A percentile compares a stretch with the other conserved stretches of the same genome.
Evolutionary conservation across 768 basidiomycete genomes (phyloP).

Genomic region (Russula emetica): DNA sequence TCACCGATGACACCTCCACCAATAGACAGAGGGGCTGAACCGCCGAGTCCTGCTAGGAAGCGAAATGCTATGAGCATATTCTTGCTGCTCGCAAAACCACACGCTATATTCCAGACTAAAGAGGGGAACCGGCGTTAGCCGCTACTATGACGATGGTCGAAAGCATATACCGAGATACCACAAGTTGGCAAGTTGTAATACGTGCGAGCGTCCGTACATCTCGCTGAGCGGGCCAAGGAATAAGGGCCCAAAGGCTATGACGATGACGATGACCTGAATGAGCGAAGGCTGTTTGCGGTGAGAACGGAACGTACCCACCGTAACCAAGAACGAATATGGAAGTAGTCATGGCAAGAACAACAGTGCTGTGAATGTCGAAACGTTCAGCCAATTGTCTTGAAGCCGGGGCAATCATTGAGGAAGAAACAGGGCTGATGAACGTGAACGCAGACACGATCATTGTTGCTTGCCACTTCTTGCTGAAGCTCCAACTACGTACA

Average conservation of each 20-base stretch:
- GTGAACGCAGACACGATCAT: slow-evolving; percentile 59
- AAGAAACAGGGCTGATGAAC: slow-evolving; percentile 63
- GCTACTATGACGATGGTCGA: not conserved
- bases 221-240: slow-evolving; percentile 63
- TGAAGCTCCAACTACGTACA: slow-evolving; percentile 17
- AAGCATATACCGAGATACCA: slow-evolving; percentile 53
- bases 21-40: slow-evolving; percentile 59
- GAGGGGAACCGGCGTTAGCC: not conserved
- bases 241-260: slow-evolving; percentile 49
- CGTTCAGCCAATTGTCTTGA: slow-evolving; percentile 45
- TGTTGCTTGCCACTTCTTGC: slow-evolving; percentile 39
- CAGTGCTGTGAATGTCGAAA: slow-evolving; percentile 51
- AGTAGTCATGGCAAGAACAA: slow-evolving; percentile 51
- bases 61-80: slow-evolving; percentile 62
- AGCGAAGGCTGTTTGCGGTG: not conserved
- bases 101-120: slow-evolving; percentile 53
- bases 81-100: slow-evolving; percentile 55
- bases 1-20: slow-evolving; percentile 57
- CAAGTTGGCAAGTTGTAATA: slow-evolving; percentile 60
- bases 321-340: slow-evolving; percentile 50
- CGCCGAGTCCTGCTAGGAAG: slow-evolving; percentile 66
- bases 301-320: slow-evolving; percentile 37
- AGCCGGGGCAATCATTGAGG: slow-evolving; percentile 73
- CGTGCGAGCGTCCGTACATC: slow-evolving; percentile 60
- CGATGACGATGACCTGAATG: not conserved